Evolutionary conservation across 805 yeast genomes (phyloP).

Genomic region (Kodamaea kakaduensis): DNA sequence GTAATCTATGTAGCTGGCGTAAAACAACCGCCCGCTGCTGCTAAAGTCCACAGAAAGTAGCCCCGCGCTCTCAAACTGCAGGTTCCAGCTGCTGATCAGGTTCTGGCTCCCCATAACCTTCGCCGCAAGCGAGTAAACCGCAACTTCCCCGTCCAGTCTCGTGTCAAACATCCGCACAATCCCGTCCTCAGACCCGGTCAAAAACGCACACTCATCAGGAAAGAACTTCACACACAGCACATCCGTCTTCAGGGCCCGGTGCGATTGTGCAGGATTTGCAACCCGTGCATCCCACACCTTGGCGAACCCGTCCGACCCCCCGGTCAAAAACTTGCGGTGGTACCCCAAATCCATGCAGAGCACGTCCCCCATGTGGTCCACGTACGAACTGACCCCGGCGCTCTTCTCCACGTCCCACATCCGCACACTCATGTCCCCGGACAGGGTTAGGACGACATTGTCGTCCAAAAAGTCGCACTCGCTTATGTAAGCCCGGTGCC

Average conservation of each 20-base stretch:
- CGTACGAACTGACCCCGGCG: conserved; percentile 46
- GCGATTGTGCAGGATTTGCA: conserved; percentile 43
- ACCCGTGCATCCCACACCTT: conserved; percentile 30
- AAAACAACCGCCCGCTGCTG: conserved; percentile 67
- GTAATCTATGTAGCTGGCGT: conserved; percentile 70
- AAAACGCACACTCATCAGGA: conserved; percentile 68
- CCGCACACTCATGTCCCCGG: conserved; percentile 79
- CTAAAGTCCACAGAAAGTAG: conserved; percentile 72
- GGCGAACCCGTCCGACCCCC: conserved; percentile 66
- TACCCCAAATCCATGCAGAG: conserved; percentile 27
- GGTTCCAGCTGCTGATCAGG: conserved; percentile 11
- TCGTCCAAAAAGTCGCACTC: conserved; percentile 66
- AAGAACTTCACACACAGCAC: conserved; percentile 57
- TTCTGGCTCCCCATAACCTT: conserved; percentile 4
- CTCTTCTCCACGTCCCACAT: conserved; percentile 77
- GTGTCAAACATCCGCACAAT: conserved; percentile 65
- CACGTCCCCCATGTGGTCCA: conserved; percentile 73
- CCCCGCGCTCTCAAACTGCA: conserved; percentile 57
- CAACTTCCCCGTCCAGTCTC: conserved; percentile 68
- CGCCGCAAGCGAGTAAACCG: conserved; percentile 38
- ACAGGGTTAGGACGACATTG: conserved; percentile 54
- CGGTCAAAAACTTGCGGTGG: conserved; percentile 46
- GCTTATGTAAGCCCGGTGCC: conserved; percentile 80
- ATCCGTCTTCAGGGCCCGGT: conserved; percentile 59
- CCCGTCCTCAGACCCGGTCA: conserved; percentile 79